Base-by-base conservation (phyloP, 345 rosid species). In the Corchorus olitorius region DNA sequence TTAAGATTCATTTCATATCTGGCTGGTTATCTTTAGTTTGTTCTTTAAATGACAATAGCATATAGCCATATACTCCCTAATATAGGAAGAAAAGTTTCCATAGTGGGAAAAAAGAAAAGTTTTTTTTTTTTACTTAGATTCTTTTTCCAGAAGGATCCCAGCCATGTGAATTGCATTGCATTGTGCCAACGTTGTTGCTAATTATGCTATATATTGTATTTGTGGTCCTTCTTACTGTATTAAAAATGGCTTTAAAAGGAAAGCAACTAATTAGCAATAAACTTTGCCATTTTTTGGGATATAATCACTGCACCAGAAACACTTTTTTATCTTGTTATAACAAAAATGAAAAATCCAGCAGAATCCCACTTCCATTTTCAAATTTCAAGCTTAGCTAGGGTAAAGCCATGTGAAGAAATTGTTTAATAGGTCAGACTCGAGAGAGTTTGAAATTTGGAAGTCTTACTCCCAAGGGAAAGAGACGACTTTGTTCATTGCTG, bases 11-110 rank as follows among this genome's bases (percentile, higher is more conserved):
- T 27, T 27, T 27, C 16, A 45, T 45, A 41, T 0, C 5, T 41
- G 69, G 50, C 17, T 41, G 49, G 35, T 45, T 43, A 17, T 65
- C 70, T 65, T 43, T 65, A 65, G n/a, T n/a, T 19, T 65, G 53
- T 19, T 43, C 52, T 65, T 65, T 19, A 17, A 63, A 63, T 63
- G 8, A 37, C 20, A 39, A 39, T 39, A 39, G 0, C 43, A 6
- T 39, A 39, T 39, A 39, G 6, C 4, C 43, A 6, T 39, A 39
- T 39, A 39, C 43, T 6, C 43, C 43, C 43, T 6, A 39, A 63
- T 63, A 45, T 45, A 45, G 8, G 48, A 65, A 17, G 13, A 48
- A 48, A 67, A 9, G 55, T 46, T 48, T 45, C 48, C 11, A 6
- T 66, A 22, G 39, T 67, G 72, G 39, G 8, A 5, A 33, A 10